Percentiles rank a stretch among this genome's conserved stretches.
Conservation (phyloP, 1,284 basidiomycete genomes). For the Ceratorhiza oryzae-sativae region DNA sequence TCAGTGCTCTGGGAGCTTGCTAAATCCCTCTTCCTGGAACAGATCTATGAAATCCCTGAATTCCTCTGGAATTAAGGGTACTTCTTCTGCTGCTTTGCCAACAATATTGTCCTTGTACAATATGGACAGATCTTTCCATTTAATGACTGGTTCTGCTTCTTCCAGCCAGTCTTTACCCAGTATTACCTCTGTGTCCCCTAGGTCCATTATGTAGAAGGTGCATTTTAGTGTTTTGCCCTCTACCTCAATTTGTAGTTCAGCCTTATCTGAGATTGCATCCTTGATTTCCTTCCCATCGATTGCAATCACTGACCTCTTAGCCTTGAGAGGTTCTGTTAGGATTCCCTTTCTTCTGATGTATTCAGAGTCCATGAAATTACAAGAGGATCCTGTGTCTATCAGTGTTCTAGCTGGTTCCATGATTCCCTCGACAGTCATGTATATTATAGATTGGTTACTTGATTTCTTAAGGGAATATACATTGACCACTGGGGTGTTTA, state of each 20-base stretch:
- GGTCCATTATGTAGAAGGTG: too few species aligned
- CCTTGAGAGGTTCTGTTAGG: neutral
- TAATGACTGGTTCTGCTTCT: neutral
- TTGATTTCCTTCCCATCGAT: neutral
- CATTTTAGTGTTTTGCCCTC: too few species aligned
- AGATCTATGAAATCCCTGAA: neutral
- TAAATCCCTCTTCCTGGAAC: too few species aligned
- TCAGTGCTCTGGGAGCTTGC: too few species aligned
- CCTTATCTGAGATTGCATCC: neutral
- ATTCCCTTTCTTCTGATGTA: neutral
- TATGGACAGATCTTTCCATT: too few species aligned
- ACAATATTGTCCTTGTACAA: too few species aligned
- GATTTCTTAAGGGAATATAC: neutral
- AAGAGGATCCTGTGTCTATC: slow-evolving; percentile 11
- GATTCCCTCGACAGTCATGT: slow-evolving; percentile 7
- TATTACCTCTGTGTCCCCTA: too few species aligned
- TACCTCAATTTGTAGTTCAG: too few species aligned
- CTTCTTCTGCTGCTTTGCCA: too few species aligned
- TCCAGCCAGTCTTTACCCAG: too few species aligned
- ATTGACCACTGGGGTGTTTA: neutral
- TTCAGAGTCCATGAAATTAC: neutral
- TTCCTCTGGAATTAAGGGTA: too few species aligned
- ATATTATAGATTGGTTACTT: neutral
- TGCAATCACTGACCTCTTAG: neutral
- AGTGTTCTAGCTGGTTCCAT: slow-evolving; percentile 5